A percentile compares a stretch with the other conserved stretches of the same genome.
Conservation (phyloP, 257 asterid species). For the Nicotiana undulata region DNA sequence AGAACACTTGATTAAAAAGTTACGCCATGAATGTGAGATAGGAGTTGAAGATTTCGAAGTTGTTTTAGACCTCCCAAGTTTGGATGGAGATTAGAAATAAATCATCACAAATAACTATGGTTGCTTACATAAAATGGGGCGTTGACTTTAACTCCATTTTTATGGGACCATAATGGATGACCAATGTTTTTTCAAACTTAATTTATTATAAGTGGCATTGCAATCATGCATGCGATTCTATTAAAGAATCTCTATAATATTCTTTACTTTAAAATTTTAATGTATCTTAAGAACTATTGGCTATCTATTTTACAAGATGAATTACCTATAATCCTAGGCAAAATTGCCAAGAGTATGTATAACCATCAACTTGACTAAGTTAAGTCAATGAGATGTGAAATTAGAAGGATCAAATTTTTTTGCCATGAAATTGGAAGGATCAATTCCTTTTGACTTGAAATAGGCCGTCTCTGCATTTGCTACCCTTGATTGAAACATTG, state of each 20-base stretch:
- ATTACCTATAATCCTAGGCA: not conserved
- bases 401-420: slow-evolving; percentile 28
- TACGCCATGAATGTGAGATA: too few species aligned
- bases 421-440: slow-evolving; percentile 30
- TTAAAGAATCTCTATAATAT: not conserved
- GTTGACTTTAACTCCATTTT: too few species aligned
- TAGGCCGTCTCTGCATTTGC: slow-evolving; percentile 52
- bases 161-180: too few species aligned
- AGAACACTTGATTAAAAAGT: too few species aligned
- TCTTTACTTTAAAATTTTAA: not conserved
- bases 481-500: slow-evolving; percentile 47
- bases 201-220: not conserved
- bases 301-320: not conserved
- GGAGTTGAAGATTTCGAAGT: too few species aligned
- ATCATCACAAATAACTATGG: too few species aligned
- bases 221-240: not conserved
- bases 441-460: slow-evolving; percentile 40
- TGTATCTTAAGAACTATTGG: not conserved
- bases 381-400: slow-evolving; percentile 9
- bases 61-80: too few species aligned
- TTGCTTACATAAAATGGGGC: too few species aligned
- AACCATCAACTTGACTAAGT: not conserved
- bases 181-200: not conserved
- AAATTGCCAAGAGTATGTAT: not conserved
- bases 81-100: too few species aligned